phyloP scores from a whole-genome alignment of 148 eudicot genomes.

The Mesembryanthemum crystallinum region DNA sequence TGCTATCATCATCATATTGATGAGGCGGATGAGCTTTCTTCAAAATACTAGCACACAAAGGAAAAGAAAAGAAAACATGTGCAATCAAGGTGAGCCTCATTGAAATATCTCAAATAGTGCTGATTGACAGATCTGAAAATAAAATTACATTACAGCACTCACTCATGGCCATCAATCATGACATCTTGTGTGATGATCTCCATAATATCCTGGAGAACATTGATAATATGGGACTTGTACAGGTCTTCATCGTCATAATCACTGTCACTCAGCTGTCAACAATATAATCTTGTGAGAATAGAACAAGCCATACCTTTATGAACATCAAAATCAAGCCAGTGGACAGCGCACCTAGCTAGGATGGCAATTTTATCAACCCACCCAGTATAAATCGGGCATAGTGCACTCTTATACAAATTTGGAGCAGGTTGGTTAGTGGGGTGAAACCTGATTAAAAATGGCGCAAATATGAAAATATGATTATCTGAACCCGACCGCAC shows the following conservation, averaged over 20 bases:
- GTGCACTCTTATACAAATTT: no score
- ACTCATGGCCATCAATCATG: slow-evolving; percentile 67
- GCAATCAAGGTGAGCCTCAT: background rate
- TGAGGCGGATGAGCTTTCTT: slow-evolving; percentile 36
- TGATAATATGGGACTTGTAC: slow-evolving; percentile 69
- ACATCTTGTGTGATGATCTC: slow-evolving; percentile 85
- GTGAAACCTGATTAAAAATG: no score
- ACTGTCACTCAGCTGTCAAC: slow-evolving; percentile 51
- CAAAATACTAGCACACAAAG: slow-evolving; percentile 43
- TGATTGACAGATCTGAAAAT: background rate
- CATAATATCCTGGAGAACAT: slow-evolving; percentile 87
- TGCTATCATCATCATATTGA: slow-evolving; percentile 30
- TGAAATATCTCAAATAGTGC: background rate
- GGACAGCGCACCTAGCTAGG: background rate
- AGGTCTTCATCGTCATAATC: slow-evolving; percentile 53
- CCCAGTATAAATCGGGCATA: no score
- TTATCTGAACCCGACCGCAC: no score
- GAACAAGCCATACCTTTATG: background rate
- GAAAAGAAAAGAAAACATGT: slow-evolving; percentile 12
- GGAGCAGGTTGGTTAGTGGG: no score
- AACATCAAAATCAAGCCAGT: slow-evolving; percentile 5
- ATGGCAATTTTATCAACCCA: no score
- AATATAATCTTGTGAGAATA: slow-evolving; percentile 24
- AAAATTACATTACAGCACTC: slow-evolving; percentile 25
- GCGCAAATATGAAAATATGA: no score